Evolutionary conservation across 352 stramenopile genomes (phyloP).

Genomic region (Globisporangium perplexum): DNA sequence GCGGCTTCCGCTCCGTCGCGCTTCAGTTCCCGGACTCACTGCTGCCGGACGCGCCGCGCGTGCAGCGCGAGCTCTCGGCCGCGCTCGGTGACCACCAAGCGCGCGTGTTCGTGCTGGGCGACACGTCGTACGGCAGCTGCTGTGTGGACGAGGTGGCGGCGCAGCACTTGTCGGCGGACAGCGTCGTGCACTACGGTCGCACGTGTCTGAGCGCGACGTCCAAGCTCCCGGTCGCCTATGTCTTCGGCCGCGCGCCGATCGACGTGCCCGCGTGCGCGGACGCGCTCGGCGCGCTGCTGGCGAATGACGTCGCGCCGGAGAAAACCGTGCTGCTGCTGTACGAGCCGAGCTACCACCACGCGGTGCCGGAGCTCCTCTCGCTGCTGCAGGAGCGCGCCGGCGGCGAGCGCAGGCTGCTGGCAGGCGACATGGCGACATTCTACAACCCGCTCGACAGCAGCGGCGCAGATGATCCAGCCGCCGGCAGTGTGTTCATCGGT

Average conservation of each 20-base stretch:
- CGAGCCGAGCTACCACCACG: conserved; percentile 88
- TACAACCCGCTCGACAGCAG: conserved; percentile 31
- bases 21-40: conserved; percentile 96
- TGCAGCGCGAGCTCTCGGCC: conserved; percentile 78
- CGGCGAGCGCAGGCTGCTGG: conserved; percentile 35
- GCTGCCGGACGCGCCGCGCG: conserved; percentile 77
- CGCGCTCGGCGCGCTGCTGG: conserved; percentile 25
- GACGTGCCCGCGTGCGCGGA: conserved; percentile 51
- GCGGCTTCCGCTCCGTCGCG: conserved; percentile 78
- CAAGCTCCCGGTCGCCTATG: conserved; percentile 89
- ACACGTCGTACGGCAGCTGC: conserved; percentile 95
- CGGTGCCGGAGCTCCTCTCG: conserved; percentile 43
- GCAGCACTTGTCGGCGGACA: conserved; percentile 91
- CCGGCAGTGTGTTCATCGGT: conserved; percentile 31
- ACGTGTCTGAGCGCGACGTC: conserved; percentile 86
- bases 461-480: not conserved
- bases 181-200: conserved; percentile 94
- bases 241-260: conserved; percentile 77
- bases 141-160: conserved; percentile 95
- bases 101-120: conserved; percentile 92
- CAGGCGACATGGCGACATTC: conserved; percentile 65
- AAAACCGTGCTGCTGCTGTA: conserved; percentile 88
- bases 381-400: conserved; percentile 30
- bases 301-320: conserved; percentile 16
- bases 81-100: conserved; percentile 30